These are phyloP conservation scores for Linnemannia schmuckeri DNA, from an alignment of 192 early-diverging fungal genomes.

Conservation along the genomic window DNA sequence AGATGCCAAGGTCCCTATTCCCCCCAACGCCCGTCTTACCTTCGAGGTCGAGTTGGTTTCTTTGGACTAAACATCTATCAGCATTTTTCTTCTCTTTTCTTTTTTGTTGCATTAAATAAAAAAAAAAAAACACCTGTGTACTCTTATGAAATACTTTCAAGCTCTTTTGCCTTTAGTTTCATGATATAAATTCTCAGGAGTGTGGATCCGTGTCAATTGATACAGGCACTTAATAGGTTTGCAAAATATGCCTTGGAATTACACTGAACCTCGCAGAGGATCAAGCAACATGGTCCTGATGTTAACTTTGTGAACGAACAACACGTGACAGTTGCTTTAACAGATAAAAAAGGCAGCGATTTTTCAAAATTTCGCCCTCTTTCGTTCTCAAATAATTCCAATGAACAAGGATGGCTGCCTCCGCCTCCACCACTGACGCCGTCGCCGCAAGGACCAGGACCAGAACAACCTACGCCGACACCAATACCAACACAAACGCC, in stretches of 20 bases:
- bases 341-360: no score
- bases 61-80: constrained; percentile 57
- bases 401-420: background rate
- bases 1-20: constrained; percentile 66
- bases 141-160: background rate
- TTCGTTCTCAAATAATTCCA: background rate
- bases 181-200: background rate
- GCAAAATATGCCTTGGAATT: no score
- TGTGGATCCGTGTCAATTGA: no score
- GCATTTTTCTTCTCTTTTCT: background rate
- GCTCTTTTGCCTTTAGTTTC: background rate
- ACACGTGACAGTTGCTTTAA: no score
- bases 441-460: background rate
- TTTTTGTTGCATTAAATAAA: background rate
- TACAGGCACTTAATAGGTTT: no score
- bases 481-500: background rate
- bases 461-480: background rate
- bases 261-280: no score
- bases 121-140: background rate
- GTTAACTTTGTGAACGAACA: no score
- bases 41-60: constrained; percentile 73
- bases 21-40: constrained; percentile 71
- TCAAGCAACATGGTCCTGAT: no score
- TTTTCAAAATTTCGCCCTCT: background rate
- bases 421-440: background rate